Evolutionary conservation across 805 yeast species (phyloP).

Genomic region (Saccharomycopsis malanga): DNA sequence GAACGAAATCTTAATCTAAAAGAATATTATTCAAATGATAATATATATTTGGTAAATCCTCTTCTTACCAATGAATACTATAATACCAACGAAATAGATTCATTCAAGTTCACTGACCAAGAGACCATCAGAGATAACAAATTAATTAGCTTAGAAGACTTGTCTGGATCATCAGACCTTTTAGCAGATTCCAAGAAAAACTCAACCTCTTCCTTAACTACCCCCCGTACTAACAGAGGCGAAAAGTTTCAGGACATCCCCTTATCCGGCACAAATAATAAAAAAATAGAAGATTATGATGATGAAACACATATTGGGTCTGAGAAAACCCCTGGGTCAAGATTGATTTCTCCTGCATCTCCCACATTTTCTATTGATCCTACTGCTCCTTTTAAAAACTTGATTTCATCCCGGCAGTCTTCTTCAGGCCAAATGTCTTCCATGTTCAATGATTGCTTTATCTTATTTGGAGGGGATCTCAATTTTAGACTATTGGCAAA

Average conservation of each 20-base stretch:
- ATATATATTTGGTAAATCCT: constrained; percentile 14
- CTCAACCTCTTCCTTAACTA: neutral
- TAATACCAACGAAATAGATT: constrained; percentile 6
- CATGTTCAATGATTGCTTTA: constrained; percentile 24
- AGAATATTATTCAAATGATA: constrained; percentile 14
- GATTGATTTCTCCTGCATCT: constrained; percentile 8
- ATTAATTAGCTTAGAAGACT: constrained; percentile 15
- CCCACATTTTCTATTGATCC: constrained; percentile 8
- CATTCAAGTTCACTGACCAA: constrained; percentile 17
- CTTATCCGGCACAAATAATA: neutral
- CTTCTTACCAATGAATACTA: constrained; percentile 8
- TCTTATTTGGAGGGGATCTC: constrained; percentile 46
- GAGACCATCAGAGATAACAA: constrained; percentile 18
- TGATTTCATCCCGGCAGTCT: neutral
- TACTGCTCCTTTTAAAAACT: constrained; percentile 11
- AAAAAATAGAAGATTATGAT: neutral
- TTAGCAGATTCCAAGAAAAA: neutral
- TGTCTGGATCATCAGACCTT: constrained; percentile 3
- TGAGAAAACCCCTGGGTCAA: neutral
- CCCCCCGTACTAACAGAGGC: neutral
- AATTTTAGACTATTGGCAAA: constrained; percentile 40
- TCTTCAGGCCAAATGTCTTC: neutral
- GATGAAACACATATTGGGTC: neutral
- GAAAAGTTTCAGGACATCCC: constrained; percentile 2
- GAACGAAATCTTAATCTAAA: constrained; percentile 28